Base-by-base conservation (phyloP, 441 rosid genomes). In the Mallotus repandus region DNA sequence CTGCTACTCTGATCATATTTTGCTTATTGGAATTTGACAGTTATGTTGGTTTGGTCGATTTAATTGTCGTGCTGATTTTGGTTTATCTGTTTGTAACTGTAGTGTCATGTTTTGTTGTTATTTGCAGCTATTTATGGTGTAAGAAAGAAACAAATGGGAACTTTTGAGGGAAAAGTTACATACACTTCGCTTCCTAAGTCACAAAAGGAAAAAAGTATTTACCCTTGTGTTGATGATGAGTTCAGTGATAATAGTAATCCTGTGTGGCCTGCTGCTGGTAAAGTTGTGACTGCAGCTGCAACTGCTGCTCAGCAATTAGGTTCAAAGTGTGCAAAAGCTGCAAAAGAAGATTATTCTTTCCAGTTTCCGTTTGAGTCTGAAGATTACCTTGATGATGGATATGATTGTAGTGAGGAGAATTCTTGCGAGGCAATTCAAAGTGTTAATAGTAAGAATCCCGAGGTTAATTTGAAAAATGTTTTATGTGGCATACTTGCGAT, bases 381-480 rank as follows among this genome's bases (percentile, higher is more conserved):
- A 71, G 91, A 87, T 48, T 80, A 70, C 66, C 63, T 81, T 73
- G 97, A 83, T 35, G 96, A 78, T 32, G 93, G 77, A 59, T 89
- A 89, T 72, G 90, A 89, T 81, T 86, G 89, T 18, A 69, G 76
- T 58, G 90, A 78, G 41, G 86, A 86, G 58, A 59, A 46, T 66
- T 2, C 22, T 54, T 52, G 68, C 56, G 68, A 62, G 35, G 58
- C 79, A 4, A 49, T 63, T 29, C 82, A 63, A 59, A 73, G 15
- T 70, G 61, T 21, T 48, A 69, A 21, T 70, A 66, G 43, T 50
- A 69, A n/a, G 43, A 72, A 79, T 46, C 97, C 97, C 2, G 94
- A 89, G 81, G 97, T 93, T 12, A 93, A 91, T 82, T 79, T 93
- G 88, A 93, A 86, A 75, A 93, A 96, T 81, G 94, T 96, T 25